Percentiles rank a stretch among this genome's conserved stretches.
Conservation (phyloP, 768 basidiomycete genomes). For the Rhizopogon roseolus region DNA sequence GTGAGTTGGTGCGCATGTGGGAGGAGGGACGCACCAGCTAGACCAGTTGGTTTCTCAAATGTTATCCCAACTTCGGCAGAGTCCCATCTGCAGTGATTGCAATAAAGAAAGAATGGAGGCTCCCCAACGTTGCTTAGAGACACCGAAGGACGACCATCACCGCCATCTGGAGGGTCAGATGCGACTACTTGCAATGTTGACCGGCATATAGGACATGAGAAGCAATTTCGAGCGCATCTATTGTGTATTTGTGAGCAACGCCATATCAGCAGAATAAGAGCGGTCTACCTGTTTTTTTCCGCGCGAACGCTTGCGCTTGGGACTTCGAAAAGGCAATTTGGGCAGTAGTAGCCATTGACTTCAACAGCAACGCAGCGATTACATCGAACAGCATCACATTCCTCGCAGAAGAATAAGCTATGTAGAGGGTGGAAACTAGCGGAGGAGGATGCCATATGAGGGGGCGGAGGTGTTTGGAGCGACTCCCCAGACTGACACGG, state of each 20-base stretch:
- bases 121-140: slow-evolving; percentile 64
- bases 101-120: slow-evolving; percentile 88
- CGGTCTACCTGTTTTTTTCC: slow-evolving; percentile 85
- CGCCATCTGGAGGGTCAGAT: slow-evolving; percentile 68
- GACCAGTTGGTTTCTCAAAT: slow-evolving; percentile 95
- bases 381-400: slow-evolving; percentile 94
- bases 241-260: not conserved
- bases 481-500: slow-evolving; percentile 55
- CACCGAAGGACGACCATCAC: slow-evolving; percentile 50
- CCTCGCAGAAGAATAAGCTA: slow-evolving; percentile 93
- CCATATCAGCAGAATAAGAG: not conserved
- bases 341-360: slow-evolving; percentile 97
- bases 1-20: not conserved
- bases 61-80: slow-evolving; percentile 87
- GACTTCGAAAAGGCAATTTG: slow-evolving; percentile 97
- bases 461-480: slow-evolving; percentile 54
- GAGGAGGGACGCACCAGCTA: slow-evolving; percentile 61
- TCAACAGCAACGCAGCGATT: slow-evolving; percentile 89
- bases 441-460: slow-evolving; percentile 71
- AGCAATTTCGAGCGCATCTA: slow-evolving; percentile 98
- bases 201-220: slow-evolving; percentile 90
- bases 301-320: slow-evolving; percentile 97
- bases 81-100: slow-evolving; percentile 93
- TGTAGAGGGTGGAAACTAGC: slow-evolving; percentile 81
- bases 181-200: slow-evolving; percentile 90